Conservation (phyloP, 768 basidiomycete species). For the Rhizopogon vesiculosus region DNA sequence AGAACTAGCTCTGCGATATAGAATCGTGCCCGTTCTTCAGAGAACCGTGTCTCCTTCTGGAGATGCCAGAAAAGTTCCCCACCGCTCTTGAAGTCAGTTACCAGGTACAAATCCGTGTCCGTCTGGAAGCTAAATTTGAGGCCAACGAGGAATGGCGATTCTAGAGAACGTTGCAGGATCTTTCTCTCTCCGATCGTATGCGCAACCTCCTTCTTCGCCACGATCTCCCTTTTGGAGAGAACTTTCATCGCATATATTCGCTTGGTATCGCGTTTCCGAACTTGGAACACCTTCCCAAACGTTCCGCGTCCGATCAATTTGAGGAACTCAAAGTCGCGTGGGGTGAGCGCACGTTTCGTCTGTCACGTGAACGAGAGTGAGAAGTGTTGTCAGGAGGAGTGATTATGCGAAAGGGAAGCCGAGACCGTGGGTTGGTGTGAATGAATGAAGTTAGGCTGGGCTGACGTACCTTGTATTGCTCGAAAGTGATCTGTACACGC, state of each 20-base stretch:
- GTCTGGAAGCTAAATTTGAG: slow-evolving; percentile 99
- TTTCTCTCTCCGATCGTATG: slow-evolving; percentile 99
- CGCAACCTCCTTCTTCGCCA: slow-evolving; percentile 98
- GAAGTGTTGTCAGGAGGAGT: slow-evolving; percentile 15
- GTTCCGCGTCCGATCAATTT: slow-evolving; percentile 98
- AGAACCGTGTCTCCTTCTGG: slow-evolving; percentile 91
- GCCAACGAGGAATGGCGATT: slow-evolving; percentile 96
- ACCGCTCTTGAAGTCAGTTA: slow-evolving; percentile 98
- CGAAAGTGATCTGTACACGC: slow-evolving; percentile 90
- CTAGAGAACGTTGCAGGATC: slow-evolving; percentile 89
- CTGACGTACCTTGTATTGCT: slow-evolving; percentile 75
- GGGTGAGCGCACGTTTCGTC: slow-evolving; percentile 85
- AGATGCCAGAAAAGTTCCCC: slow-evolving; percentile 99
- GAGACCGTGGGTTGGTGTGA: slow-evolving; percentile 22
- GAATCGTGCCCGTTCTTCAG: slow-evolving; percentile 90
- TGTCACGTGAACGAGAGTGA: slow-evolving; percentile 28
- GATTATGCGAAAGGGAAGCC: slow-evolving; percentile 19
- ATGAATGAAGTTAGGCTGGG: slow-evolving; percentile 13
- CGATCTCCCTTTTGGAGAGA: slow-evolving; percentile 96
- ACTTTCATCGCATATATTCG: slow-evolving; percentile 99
- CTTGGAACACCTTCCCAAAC: slow-evolving; percentile 98
- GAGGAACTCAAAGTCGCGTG: slow-evolving; percentile 96
- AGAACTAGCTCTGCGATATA: slow-evolving; percentile 95
- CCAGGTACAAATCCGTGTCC: slow-evolving; percentile 89
- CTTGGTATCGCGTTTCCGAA: slow-evolving; percentile 95